Conservation (phyloP, 441 rosid species). For the Bocquillonia castaneifolia region DNA sequence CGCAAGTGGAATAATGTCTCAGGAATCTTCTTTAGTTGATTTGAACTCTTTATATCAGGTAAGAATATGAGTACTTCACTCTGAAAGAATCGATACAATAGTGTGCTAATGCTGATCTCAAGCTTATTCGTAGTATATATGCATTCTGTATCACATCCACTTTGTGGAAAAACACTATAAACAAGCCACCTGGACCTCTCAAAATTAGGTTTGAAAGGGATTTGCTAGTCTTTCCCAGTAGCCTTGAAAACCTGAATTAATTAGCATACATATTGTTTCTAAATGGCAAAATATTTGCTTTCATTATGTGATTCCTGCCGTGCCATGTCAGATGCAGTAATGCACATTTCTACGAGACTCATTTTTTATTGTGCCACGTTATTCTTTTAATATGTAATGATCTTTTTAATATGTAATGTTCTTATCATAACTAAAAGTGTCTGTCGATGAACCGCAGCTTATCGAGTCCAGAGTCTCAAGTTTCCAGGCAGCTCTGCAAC, state of each 20-base stretch:
- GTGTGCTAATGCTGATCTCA: no score
- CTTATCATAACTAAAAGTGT: neutral
- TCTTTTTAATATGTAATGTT: no score
- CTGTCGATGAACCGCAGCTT: conserved; percentile 40
- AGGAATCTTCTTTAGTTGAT: conserved; percentile 67
- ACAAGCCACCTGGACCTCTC: neutral
- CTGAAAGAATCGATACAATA: neutral
- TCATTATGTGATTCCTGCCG: neutral
- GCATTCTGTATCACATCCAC: no score
- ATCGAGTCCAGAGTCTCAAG: conserved; percentile 73
- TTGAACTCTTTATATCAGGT: conserved; percentile 88
- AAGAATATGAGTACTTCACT: conserved; percentile 18
- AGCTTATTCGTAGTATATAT: no score
- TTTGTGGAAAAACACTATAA: neutral
- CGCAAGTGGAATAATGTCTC: conserved; percentile 78
- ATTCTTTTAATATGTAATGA: no score
- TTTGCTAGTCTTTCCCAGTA: neutral
- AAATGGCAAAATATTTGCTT: neutral
- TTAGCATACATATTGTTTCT: neutral
- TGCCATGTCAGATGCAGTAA: no score
- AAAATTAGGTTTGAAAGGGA: neutral
- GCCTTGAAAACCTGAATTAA: neutral
- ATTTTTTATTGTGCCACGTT: no score
- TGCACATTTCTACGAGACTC: neutral
- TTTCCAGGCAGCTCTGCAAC: conserved; percentile 58